Evolutionary conservation across 768 basidiomycete genomes (phyloP), one percentile per base, ranked within the genome.

Genomic region (Omphalotus guepiniiformis): DNA sequence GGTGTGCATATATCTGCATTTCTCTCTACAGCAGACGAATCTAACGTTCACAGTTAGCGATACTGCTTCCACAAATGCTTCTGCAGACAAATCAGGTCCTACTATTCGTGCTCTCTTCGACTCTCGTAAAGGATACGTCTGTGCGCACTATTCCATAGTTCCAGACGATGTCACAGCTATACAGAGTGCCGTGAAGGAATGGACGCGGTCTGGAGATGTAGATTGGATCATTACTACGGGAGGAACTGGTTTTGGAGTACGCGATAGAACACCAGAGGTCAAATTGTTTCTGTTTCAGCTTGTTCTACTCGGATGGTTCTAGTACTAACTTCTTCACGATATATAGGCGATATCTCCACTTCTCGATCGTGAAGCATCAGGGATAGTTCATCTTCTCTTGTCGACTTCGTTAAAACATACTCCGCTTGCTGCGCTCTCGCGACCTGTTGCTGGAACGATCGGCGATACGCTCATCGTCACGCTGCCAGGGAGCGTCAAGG

Each of bases 221-320:
- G 83, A 91, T 60, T 83, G 82, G 76, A 75, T 93, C 49, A 69
- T 95, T 53, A 88, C 88, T 5, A 88, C 87, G 0, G 92, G 92
- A 15, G 92, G 92, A 4, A 95, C 92, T 1, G 92, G 92, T 6
- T 92, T 93, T 57, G 87, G 90, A 1, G 69, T 77, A 25, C 70
- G 86, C 53, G 92, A 95, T 64, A 67, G 72, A 36, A 95, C 92
- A 3, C 92, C 92, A 30, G 90, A 95, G 76, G 91, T 88, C 38
- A 41, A 55, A 44, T 11, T 18, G 22, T 26, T 34, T 39, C 39
- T 8, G 18, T 26, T 39, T 34, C 19, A 16, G 12, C 54, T 22
- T 6, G 5, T 38, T 34, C 18, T 13, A 18, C 4, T 15, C 18
- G 27, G 6, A 27, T 13, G 29, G 3, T 41, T 38, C 8, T 18